Evolutionary conservation across 352 stramenopile genomes (phyloP), one percentile per base, ranked within the genome.

Genomic region (Phytophthora idaei): DNA sequence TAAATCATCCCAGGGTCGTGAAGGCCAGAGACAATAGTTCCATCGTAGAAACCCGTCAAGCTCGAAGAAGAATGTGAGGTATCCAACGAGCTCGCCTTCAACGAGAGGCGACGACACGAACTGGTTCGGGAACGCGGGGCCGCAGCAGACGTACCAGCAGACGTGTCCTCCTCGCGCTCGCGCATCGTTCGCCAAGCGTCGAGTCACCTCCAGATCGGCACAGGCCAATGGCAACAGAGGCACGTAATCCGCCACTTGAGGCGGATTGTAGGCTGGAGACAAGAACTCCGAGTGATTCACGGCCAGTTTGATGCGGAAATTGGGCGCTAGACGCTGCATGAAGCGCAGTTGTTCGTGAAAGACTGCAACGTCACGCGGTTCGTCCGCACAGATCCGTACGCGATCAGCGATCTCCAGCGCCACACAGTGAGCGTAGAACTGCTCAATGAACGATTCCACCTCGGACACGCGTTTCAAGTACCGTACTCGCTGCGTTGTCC

Each of bases 141-240:
- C 77, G 51, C 85, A 93, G 62, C 85, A 93, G n/a, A 93, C 85
- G 42, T 93, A 93, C 85, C 85, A 93, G 66, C 81, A 83, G 17
- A 92, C 78, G 47, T 80, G 80, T 14, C 85, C 85, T 37, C 79
- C 69, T 36, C 83, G 80, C 11, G 69, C 79, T 17, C 80, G 81
- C 57, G 89, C 75, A 25, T 90, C 78, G n/a, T 74, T 55, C 6
- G 71, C 72, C 45, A 89, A 67, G 14, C 76, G 75, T 36, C 74
- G 53, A 1, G 85, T 93, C n/a, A 87, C 67, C 4, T 89, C 73
- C 5, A 88, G 36, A 49, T 93, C 85, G 34, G 73, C 78, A 67
- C 83, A 92, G 29, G 83, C 81, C 11, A 93, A 57, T 10, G 85
- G 85, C 41, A 93, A 58, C 21, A 92, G 71, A 21, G 85, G 85